Evolutionary conservation across 2,329 filamentous ascomycete species (phyloP), one percentile per base, ranked within the genome.

Genomic region (Elsinoe fawcettii): DNA sequence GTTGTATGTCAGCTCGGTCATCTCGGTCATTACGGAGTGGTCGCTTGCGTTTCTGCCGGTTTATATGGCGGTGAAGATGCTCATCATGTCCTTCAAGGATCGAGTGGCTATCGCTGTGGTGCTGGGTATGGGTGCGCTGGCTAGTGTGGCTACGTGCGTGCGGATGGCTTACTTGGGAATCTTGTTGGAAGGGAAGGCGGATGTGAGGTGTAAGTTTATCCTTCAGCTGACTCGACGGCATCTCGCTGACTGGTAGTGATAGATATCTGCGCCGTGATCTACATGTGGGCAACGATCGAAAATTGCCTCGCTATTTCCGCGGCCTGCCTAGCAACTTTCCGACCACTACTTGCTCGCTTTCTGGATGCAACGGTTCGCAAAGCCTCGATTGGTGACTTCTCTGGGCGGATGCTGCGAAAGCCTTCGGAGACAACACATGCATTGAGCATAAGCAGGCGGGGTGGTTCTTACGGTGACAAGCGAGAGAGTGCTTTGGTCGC

Each of bases 361-460:
- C 5, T 46, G 12, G 30, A 47, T 14, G 9, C 22, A 6, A 34
- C 41, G 5, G 14, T 49, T 6, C 25, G 54, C 1, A 23, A 25
- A 25, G 49, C 49, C 2, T 53, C 27, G 5, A 22, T 46, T 2
- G 41, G 32, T n/a, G 54, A 56, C 14, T 36, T 56, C 30, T 49
- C 23, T 1, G 54, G 54, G 2, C 25, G 22, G 2, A 8, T 49
- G 6, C 25, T 49, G 16, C 23, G 54, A 5, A 56, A 56, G 30
- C 43, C 54, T 8, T 56, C 54, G 6, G 37, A 56, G 54, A 56
- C 54, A 14, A 56, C 54, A 12, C 41, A 56, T 27, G 53, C 53
- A 9, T 25, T 51, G 23, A 51, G 20, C 25, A 25, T 51, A 6
- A 51, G 46, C 27, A 51, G 27, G 46, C 32, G 46, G 16, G 46